phyloP scores from a whole-genome alignment of 352 stramenopile species.

The Pythium sukuiense region DNA sequence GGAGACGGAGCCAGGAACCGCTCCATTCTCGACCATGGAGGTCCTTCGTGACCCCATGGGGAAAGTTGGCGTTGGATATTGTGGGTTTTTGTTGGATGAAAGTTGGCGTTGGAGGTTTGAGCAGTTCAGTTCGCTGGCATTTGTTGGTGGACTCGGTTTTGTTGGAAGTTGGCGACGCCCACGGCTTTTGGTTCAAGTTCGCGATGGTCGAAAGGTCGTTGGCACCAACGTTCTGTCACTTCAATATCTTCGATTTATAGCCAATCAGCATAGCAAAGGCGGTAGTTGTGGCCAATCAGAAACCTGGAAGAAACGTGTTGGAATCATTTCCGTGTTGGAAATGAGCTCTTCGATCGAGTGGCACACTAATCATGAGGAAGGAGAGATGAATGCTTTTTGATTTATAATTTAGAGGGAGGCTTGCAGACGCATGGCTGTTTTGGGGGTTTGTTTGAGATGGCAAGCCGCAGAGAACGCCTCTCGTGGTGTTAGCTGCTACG shows the following conservation, averaged over 20 bases:
- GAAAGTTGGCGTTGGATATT: background rate
- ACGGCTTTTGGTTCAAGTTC: background rate
- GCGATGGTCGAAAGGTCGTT: background rate
- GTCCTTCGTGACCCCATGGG: background rate
- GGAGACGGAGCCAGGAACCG: background rate
- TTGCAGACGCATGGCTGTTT: background rate
- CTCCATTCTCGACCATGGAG: background rate
- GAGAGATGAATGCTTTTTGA: slow-evolving; percentile 1
- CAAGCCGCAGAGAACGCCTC: background rate
- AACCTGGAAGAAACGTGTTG: too few species aligned
- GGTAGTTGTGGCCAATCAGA: too few species aligned
- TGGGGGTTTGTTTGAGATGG: background rate
- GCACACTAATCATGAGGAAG: too few species aligned
- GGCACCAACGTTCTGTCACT: background rate
- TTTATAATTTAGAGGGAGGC: slow-evolving; percentile 7
- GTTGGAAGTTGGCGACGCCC: slow-evolving; percentile 1
- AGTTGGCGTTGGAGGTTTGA: background rate
- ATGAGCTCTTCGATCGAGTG: too few species aligned
- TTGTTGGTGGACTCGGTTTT: slow-evolving; percentile 4
- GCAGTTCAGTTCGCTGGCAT: background rate
- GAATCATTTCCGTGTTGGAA: too few species aligned
- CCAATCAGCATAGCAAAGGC: background rate
- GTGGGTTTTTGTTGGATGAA: background rate
- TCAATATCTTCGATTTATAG: background rate
- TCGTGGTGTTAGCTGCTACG: background rate